A percentile compares a stretch with the other conserved stretches of the same genome.
Conservation (phyloP, 306 rosid species). For the Fagus sylvatica region DNA sequence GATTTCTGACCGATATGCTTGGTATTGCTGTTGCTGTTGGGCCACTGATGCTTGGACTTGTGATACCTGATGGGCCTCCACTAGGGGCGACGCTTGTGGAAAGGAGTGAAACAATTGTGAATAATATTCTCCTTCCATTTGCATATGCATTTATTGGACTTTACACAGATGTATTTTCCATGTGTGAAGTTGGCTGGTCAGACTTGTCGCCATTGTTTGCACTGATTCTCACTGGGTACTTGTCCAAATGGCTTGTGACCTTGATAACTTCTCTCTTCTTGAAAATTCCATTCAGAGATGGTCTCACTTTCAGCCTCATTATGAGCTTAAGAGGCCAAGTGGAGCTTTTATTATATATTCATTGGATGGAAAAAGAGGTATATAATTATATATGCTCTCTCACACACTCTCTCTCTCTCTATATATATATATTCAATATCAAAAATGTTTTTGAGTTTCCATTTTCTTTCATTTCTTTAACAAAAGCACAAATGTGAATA, state of each 20-base stretch:
- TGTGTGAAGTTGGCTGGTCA: conserved; percentile 43
- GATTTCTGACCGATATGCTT: conserved; percentile 50
- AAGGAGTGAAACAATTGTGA: conserved; percentile 38
- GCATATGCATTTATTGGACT: conserved; percentile 55
- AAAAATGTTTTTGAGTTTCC: too few relatives aligned
- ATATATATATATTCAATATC: not conserved
- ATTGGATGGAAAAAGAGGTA: conserved; percentile 74
- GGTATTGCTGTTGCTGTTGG: conserved; percentile 69
- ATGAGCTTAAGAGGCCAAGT: conserved; percentile 67
- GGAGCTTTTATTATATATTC: conserved; percentile 61
- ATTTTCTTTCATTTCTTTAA: too few relatives aligned
- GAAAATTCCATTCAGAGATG: conserved; percentile 52
- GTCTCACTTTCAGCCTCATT: conserved; percentile 50
- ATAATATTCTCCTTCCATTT: conserved; percentile 61
- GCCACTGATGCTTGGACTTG: conserved; percentile 64
- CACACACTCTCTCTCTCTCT: not conserved
- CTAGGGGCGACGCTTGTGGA: conserved; percentile 55
- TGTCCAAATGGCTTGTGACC: conserved; percentile 38
- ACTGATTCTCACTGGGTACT: conserved; percentile 40
- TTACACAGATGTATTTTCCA: conserved; percentile 34
- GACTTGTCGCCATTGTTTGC: conserved; percentile 43
- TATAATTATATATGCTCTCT: not conserved
- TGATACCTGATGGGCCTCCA: conserved; percentile 71
- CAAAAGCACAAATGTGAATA: too few relatives aligned
- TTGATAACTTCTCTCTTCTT: conserved; percentile 34